phyloP scores from a whole-genome alignment of 2,329 filamentous ascomycete genomes.

The Keithomyces neogunnii region DNA sequence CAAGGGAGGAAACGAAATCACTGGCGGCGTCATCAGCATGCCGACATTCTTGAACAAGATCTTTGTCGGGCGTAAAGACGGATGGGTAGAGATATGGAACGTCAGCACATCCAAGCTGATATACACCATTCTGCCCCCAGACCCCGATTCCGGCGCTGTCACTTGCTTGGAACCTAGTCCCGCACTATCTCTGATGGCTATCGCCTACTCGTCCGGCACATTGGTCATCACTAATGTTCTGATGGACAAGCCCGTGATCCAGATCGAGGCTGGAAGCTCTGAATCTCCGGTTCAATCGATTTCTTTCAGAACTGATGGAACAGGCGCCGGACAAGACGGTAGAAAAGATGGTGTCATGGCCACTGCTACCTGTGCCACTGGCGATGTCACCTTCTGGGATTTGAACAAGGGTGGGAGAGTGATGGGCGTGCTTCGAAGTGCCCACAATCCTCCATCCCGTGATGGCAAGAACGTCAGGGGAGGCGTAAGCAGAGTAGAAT shows the following conservation, averaged over 20 bases:
- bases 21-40: constrained; percentile 75
- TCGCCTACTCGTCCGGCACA: constrained; percentile 75
- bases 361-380: constrained; percentile 68
- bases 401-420: constrained; percentile 81
- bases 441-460: constrained; percentile 67
- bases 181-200: constrained; percentile 75
- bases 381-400: constrained; percentile 95
- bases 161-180: constrained; percentile 80
- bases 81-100: constrained; percentile 95
- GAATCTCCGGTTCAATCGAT: constrained; percentile 69
- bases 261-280: constrained; percentile 56
- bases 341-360: constrained; percentile 87
- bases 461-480: constrained; percentile 52
- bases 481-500: constrained; percentile 81
- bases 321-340: constrained; percentile 83
- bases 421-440: constrained; percentile 77
- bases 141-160: constrained; percentile 66
- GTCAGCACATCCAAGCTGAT: constrained; percentile 84
- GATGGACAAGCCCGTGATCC: constrained; percentile 64
- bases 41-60: constrained; percentile 96
- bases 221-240: constrained; percentile 76
- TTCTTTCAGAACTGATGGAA: constrained; percentile 80
- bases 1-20: constrained; percentile 58
- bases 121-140: constrained; percentile 77
- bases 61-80: constrained; percentile 79